A percentile compares a stretch with the other conserved stretches of the same genome.
Evolutionary conservation across 768 basidiomycete species (phyloP).

Genomic region (Trametes cingulata): DNA sequence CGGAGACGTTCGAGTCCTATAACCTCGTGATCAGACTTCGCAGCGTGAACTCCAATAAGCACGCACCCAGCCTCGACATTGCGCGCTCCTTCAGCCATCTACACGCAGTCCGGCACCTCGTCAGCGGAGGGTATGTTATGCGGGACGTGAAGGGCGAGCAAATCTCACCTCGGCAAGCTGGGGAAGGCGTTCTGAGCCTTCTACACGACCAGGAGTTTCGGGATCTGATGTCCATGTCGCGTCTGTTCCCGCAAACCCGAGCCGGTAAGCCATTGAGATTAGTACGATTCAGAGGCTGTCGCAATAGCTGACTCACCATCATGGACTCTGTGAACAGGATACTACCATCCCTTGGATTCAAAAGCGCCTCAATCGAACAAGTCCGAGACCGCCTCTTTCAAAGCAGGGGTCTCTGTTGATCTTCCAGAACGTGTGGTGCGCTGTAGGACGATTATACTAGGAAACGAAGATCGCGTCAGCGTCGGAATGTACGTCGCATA

Average conservation of each 20-base stretch:
- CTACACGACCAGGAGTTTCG: background rate
- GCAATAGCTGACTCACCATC: background rate
- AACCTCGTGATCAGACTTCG: constrained; percentile 24
- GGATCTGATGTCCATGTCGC: background rate
- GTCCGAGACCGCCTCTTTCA: too few relatives aligned
- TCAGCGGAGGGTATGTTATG: background rate
- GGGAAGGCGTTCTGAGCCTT: background rate
- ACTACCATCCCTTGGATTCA: background rate
- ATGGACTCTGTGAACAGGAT: background rate
- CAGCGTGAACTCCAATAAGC: constrained; percentile 2
- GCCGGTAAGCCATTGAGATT: background rate
- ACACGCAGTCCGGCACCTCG: background rate
- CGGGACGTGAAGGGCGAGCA: background rate
- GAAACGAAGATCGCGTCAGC: background rate
- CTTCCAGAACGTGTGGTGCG: background rate
- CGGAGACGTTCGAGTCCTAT: constrained; percentile 28
- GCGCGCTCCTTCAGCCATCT: background rate
- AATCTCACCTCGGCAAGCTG: background rate
- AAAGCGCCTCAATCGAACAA: background rate
- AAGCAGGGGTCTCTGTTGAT: background rate
- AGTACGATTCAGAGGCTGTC: background rate
- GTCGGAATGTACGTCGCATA: background rate
- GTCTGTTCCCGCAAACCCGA: background rate
- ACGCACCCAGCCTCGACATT: constrained; percentile 1
- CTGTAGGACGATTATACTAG: background rate